Conservation (phyloP, 140 eudicot species). For the Senecio squalidus region DNA sequence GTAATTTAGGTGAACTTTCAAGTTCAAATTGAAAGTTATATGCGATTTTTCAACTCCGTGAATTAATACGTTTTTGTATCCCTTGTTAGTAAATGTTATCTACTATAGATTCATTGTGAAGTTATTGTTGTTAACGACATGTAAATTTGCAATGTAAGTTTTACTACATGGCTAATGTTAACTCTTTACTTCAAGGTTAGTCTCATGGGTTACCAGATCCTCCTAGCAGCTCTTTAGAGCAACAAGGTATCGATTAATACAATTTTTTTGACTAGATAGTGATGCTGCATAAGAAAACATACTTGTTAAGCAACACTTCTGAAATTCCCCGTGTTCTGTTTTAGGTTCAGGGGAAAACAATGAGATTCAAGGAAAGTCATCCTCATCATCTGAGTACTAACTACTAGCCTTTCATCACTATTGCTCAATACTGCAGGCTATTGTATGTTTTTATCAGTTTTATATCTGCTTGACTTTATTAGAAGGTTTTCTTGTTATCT, state of each 20-base stretch:
- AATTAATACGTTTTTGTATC: neutral
- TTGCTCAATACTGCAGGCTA: conserved; percentile 12
- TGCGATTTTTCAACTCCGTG: neutral
- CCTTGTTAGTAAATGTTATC: neutral
- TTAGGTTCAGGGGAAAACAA: conserved; percentile 41
- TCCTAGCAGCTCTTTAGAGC: conserved; percentile 33
- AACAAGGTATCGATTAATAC: conserved; percentile 36
- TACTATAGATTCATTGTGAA: neutral
- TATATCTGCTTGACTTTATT: too few relatives aligned
- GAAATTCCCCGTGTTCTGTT: conserved; percentile 21
- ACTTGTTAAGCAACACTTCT: conserved; percentile 3
- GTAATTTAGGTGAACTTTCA: too few relatives aligned
- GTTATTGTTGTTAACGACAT: neutral
- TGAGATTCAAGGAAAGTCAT: conserved; percentile 33
- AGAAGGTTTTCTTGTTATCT: neutral
- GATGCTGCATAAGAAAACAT: conserved; percentile 1
- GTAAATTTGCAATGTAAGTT: neutral
- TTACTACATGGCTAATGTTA: conserved; percentile 15
- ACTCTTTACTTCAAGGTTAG: conserved; percentile 44
- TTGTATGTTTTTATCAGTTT: neutral
- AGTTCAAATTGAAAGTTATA: neutral
- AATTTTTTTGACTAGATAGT: neutral
- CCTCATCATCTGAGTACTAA: conserved; percentile 49
- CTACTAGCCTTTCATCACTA: conserved; percentile 28
- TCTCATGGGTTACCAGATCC: conserved; percentile 35